A percentile compares a stretch with the other conserved stretches of the same genome.
Conservation (phyloP, 129 eudicot species). For the Lactuca saligna region DNA sequence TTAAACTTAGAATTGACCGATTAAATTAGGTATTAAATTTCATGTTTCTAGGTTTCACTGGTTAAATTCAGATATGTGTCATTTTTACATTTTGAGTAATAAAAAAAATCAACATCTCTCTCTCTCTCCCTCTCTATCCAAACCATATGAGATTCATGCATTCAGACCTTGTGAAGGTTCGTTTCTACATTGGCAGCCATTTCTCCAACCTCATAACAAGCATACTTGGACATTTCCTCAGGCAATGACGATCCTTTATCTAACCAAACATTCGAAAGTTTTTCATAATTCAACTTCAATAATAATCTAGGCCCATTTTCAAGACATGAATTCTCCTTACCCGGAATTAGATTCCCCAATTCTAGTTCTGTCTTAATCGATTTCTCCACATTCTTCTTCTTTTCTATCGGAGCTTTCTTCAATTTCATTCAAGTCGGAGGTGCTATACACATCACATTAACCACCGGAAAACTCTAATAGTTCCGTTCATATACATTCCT, state of each 20-base stretch:
- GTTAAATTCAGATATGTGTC: too few species aligned
- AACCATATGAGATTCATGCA: too few species aligned
- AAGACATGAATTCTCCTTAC: conserved; percentile 22
- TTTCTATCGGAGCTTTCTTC: conserved; percentile 31
- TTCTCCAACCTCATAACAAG: too few species aligned
- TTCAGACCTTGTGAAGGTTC: too few species aligned
- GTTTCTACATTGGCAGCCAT: too few species aligned
- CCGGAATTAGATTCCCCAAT: conserved; percentile 21
- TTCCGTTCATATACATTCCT: conserved; percentile 53
- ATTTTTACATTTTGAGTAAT: too few species aligned
- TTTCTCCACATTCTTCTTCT: conserved; percentile 50
- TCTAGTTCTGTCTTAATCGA: conserved; percentile 22
- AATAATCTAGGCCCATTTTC: conserved; percentile 36
- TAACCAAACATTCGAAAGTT: conserved; percentile 63
- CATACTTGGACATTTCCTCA: conserved; percentile 50
- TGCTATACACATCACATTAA: conserved; percentile 42
- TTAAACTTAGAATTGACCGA: too few species aligned
- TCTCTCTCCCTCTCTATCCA: too few species aligned
- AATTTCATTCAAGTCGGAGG: conserved; percentile 29
- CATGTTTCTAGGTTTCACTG: too few species aligned
- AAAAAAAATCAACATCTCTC: too few species aligned
- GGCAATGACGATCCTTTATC: conserved; percentile 62
- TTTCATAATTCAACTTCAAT: conserved; percentile 58
- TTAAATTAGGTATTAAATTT: too few species aligned
- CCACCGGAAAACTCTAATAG: conserved; percentile 64